These are phyloP conservation scores for Arabidopsis hybrid DNA, from an alignment of 441 rosid species.

Conservation along the genomic window DNA sequence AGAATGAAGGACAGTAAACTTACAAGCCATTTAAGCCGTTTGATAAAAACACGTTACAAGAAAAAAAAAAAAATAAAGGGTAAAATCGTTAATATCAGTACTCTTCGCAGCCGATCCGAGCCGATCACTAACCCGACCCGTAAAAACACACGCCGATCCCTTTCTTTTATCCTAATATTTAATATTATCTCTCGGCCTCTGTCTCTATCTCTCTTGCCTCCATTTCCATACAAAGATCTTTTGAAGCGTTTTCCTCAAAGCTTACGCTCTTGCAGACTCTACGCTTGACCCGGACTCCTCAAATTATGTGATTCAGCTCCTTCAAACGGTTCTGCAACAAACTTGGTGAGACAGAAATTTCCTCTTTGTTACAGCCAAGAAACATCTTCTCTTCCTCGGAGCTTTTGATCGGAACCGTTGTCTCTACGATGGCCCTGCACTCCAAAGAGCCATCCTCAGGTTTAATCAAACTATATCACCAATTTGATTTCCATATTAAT, in stretches of 20 bases:
- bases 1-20: no score
- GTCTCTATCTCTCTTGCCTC: slow-evolving; percentile 37
- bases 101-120: no score
- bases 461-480: background rate
- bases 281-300: slow-evolving; percentile 79
- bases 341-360: no score
- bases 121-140: no score
- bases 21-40: no score
- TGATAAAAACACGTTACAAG: no score
- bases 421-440: slow-evolving; percentile 75
- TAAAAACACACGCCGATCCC: no score
- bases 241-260: slow-evolving; percentile 98
- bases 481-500: background rate
- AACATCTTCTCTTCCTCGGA: slow-evolving; percentile 76
- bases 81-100: no score
- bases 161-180: no score
- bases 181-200: no score
- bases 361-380: slow-evolving; percentile 72
- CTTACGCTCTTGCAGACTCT: slow-evolving; percentile 86
- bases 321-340: slow-evolving; percentile 43
- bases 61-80: no score
- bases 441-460: slow-evolving; percentile 79
- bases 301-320: slow-evolving; percentile 72
- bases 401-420: slow-evolving; percentile 72
- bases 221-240: slow-evolving; percentile 84